These are phyloP conservation scores for Phaeosphaeria sp. DNA, from an alignment of 2,329 filamentous ascomycete species.

Conservation along the genomic window DNA sequence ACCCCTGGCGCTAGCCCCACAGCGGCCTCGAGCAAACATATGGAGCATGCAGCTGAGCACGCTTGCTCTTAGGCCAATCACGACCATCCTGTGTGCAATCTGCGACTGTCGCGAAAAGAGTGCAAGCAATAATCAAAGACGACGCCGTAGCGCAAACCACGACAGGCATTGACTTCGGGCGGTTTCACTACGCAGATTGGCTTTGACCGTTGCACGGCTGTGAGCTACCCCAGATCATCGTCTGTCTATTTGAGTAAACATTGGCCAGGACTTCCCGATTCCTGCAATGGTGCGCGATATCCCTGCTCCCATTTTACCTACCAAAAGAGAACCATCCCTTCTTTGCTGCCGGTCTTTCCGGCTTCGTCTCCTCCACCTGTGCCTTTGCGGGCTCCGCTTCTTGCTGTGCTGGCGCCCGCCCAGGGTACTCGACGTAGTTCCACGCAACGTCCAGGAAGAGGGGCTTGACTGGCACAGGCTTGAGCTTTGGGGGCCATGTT, in stretches of 20 bases:
- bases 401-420: slow-evolving; percentile 53
- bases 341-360: slow-evolving; percentile 52
- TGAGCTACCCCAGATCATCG: slow-evolving; percentile 6
- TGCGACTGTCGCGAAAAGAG: slow-evolving; percentile 18
- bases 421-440: slow-evolving; percentile 96
- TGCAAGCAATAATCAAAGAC: slow-evolving; percentile 13
- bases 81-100: slow-evolving; percentile 14
- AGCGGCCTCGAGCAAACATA: slow-evolving; percentile 14
- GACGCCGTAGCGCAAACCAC: slow-evolving; percentile 16
- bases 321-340: slow-evolving; percentile 61
- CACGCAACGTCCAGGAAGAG: slow-evolving; percentile 95
- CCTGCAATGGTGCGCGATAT: background rate
- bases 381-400: slow-evolving; percentile 37
- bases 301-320: slow-evolving; percentile 37
- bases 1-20: slow-evolving; percentile 37
- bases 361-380: slow-evolving; percentile 30
- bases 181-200: slow-evolving; percentile 11
- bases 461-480: slow-evolving; percentile 88
- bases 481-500: slow-evolving; percentile 82
- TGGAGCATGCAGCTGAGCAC: slow-evolving; percentile 13
- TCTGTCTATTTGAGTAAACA: slow-evolving; percentile 2
- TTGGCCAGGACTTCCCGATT: slow-evolving; percentile 8
- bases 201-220: background rate
- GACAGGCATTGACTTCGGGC: background rate
- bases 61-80: slow-evolving; percentile 25